A percentile compares a stretch with the other conserved stretches of the same genome.
Conservation (phyloP, 2,329 filamentous ascomycete species). For the Pseudocercospora vitis region DNA sequence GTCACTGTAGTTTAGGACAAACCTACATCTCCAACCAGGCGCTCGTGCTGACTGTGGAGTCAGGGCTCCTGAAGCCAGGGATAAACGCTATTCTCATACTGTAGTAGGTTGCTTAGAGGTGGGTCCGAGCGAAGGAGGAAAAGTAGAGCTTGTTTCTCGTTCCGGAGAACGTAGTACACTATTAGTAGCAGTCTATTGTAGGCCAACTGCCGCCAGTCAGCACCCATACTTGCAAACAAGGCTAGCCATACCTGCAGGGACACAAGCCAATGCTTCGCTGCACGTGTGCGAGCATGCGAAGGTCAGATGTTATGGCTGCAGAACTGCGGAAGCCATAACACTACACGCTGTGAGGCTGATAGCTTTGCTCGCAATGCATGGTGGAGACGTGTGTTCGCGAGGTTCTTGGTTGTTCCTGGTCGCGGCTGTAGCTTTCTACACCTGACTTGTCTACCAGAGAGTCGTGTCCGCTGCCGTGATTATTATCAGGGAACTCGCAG, state of each 20-base stretch:
- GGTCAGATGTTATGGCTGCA: neutral
- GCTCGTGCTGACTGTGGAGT: conserved; percentile 2
- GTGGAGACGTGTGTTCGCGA: neutral
- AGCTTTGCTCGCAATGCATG: conserved; percentile 1
- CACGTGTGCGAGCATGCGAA: neutral
- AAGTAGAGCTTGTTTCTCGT: conserved; percentile 3
- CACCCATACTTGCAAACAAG: conserved; percentile 1
- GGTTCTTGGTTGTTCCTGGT: neutral
- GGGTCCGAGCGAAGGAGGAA: conserved; percentile 6
- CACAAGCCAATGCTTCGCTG: neutral
- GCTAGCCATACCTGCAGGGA: neutral
- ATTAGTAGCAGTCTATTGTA: neutral
- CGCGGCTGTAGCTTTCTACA: neutral
- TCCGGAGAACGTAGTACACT: conserved; percentile 5
- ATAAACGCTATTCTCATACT: conserved; percentile 11
- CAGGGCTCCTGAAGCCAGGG: conserved; percentile 5
- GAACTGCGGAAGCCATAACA: neutral
- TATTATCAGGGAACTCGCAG: neutral
- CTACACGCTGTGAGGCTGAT: neutral
- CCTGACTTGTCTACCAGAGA: no score
- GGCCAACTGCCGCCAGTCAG: neutral
- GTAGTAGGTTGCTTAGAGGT: neutral
- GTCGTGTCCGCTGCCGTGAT: neutral
- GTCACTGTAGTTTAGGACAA: conserved; percentile 5
- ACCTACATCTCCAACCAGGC: neutral